A percentile compares a stretch with the other conserved stretches of the same genome.
phyloP scores from a whole-genome alignment of 1,139 yeast genomes.

The Sugiyamaella sp. region DNA sequence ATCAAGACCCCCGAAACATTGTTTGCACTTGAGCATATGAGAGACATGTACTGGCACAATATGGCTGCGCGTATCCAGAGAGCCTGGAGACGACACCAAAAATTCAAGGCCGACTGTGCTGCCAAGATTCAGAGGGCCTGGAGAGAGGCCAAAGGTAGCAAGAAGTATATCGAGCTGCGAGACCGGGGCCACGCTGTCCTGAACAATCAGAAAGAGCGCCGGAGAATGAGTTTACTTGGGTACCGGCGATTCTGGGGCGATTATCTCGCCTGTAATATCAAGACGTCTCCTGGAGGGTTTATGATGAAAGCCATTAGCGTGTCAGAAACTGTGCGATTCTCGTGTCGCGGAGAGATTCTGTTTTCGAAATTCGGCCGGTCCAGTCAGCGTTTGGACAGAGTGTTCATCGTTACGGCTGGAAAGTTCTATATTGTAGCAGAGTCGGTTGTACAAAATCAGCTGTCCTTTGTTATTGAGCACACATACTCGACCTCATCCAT shows the following conservation, averaged over 20 bases:
- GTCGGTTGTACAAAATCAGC: slow-evolving; percentile 69
- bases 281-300: slow-evolving; percentile 67
- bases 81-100: slow-evolving; percentile 88
- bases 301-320: slow-evolving; percentile 63
- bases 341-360: slow-evolving; percentile 78
- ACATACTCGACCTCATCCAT: slow-evolving; percentile 64
- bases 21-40: slow-evolving; percentile 93
- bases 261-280: slow-evolving; percentile 81
- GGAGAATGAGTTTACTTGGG: slow-evolving; percentile 84
- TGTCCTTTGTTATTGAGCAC: slow-evolving; percentile 67
- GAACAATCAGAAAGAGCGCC: slow-evolving; percentile 82
- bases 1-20: slow-evolving; percentile 97
- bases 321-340: slow-evolving; percentile 70
- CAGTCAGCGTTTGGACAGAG: slow-evolving; percentile 73
- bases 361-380: slow-evolving; percentile 92
- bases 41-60: slow-evolving; percentile 97
- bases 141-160: slow-evolving; percentile 79
- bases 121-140: slow-evolving; percentile 80
- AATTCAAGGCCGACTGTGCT: slow-evolving; percentile 86
- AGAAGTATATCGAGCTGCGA: slow-evolving; percentile 74
- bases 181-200: slow-evolving; percentile 77
- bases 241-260: slow-evolving; percentile 95
- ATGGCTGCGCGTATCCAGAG: slow-evolving; percentile 98
- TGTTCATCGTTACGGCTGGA: slow-evolving; percentile 66
- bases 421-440: slow-evolving; percentile 73